Evolutionary conservation across 2,329 filamentous ascomycete genomes (phyloP).

Genomic region (Exserohilum turcica): DNA sequence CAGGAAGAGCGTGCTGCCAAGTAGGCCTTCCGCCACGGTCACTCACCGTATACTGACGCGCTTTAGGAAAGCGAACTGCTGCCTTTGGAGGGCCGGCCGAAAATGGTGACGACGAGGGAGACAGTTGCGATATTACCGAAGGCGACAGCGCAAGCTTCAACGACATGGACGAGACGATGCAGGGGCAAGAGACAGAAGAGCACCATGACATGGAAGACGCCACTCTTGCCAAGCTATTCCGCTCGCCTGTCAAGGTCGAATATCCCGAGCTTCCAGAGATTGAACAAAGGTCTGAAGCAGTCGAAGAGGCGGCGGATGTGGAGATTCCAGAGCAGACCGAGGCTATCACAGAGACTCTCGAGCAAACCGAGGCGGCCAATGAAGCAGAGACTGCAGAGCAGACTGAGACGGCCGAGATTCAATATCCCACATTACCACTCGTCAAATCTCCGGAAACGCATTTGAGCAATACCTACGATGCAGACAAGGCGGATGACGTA

Average conservation of each 20-base stretch:
- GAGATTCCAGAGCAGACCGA: not conserved
- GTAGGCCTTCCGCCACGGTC: constrained; percentile 21
- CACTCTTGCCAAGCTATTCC: constrained; percentile 29
- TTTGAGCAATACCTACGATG: not conserved
- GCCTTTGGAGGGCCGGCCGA: not conserved
- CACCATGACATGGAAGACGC: constrained; percentile 13
- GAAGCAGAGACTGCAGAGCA: not conserved
- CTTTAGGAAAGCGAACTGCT: constrained; percentile 34
- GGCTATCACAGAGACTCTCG: not conserved
- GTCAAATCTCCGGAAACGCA: constrained; percentile 4
- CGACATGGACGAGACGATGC: constrained; percentile 8
- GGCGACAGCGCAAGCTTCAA: constrained; percentile 19
- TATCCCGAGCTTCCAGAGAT: constrained; percentile 27
- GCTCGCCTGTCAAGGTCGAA: constrained; percentile 28
- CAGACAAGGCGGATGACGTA: not conserved
- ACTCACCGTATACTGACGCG: constrained; percentile 15
- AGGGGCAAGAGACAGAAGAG: constrained; percentile 2
- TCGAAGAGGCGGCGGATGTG: too few species aligned
- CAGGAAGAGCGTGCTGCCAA: constrained; percentile 43
- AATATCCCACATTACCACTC: constrained; percentile 19
- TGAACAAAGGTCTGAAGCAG: not conserved
- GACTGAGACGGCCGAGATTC: constrained; percentile 3
- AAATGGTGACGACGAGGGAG: constrained; percentile 16
- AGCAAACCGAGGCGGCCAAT: not conserved
- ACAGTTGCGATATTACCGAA: constrained; percentile 18